Evolutionary conservation across 108 stramenopile species (phyloP).

Genomic region (Cyclostephanos tholiformis): DNA sequence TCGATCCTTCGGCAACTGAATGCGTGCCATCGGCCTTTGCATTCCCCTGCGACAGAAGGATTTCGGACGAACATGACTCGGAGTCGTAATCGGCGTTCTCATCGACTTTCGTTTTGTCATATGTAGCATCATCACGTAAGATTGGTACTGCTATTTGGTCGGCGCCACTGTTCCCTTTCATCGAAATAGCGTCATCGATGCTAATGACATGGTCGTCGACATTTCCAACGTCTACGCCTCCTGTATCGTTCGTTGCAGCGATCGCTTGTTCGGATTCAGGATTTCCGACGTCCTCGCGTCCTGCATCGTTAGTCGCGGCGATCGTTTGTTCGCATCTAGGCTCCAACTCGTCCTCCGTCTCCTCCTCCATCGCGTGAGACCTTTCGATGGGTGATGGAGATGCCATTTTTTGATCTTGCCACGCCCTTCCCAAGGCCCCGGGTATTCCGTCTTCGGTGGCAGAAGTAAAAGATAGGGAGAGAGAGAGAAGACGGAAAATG

Average conservation of each 20-base stretch:
- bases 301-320: not conserved
- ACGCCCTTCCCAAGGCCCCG: not conserved
- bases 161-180: not conserved
- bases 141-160: too few species aligned
- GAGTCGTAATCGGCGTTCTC: not conserved
- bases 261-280: not conserved
- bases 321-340: not conserved
- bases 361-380: not conserved
- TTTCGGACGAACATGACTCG: not conserved
- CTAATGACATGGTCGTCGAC: not conserved
- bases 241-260: not conserved
- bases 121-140: not conserved
- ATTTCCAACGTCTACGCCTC: not conserved
- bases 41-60: not conserved
- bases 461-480: not conserved
- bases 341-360: not conserved
- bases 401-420: not conserved
- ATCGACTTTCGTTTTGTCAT: not conserved
- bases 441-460: constrained; percentile 2
- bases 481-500: not conserved
- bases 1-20: not conserved
- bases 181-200: not conserved
- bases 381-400: not conserved
- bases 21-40: not conserved
- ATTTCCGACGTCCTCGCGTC: not conserved